Evolutionary conservation across 108 stramenopile genomes (phyloP).

Genomic region (Skeletonema costatum): DNA sequence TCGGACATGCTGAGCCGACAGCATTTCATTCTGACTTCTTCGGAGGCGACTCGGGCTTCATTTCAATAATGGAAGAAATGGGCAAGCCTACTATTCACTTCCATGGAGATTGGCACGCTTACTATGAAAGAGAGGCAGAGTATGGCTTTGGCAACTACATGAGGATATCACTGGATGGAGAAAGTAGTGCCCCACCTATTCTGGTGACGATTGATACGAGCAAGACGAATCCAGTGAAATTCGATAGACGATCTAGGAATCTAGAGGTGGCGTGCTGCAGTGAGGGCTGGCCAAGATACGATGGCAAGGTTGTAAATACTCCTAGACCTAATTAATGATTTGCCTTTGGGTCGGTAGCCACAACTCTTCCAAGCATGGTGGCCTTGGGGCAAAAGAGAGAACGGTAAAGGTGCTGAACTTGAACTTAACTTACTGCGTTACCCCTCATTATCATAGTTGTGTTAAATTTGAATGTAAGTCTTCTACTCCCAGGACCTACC

Average conservation of each 20-base stretch:
- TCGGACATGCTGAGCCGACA: conserved; percentile 33
- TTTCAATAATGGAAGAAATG: conserved; percentile 19
- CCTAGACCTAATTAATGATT: background rate
- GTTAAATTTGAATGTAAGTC: no score
- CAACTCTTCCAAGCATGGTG: no score
- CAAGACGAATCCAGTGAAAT: conserved; percentile 30
- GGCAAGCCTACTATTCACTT: conserved; percentile 64
- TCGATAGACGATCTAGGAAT: conserved; percentile 22
- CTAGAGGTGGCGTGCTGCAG: conserved; percentile 43
- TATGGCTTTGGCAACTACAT: conserved; percentile 37
- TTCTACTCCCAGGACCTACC: no score
- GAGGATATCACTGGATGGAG: conserved; percentile 45
- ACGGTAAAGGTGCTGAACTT: no score
- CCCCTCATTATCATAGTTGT: no score
- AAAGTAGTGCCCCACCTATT: conserved; percentile 23
- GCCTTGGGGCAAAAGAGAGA: no score
- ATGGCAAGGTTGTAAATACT: background rate
- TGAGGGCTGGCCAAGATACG: conserved; percentile 33
- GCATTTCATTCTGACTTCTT: conserved; percentile 42
- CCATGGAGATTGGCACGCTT: conserved; percentile 56
- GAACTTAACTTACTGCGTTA: no score
- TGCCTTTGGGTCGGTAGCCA: no score
- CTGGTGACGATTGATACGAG: conserved; percentile 32
- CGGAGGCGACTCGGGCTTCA: conserved; percentile 13
- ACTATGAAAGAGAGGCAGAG: conserved; percentile 34